Evolutionary conservation across 106 monocot species (phyloP), one percentile per base, ranked within the genome.

Genomic region (Dendrobium officinale): DNA sequence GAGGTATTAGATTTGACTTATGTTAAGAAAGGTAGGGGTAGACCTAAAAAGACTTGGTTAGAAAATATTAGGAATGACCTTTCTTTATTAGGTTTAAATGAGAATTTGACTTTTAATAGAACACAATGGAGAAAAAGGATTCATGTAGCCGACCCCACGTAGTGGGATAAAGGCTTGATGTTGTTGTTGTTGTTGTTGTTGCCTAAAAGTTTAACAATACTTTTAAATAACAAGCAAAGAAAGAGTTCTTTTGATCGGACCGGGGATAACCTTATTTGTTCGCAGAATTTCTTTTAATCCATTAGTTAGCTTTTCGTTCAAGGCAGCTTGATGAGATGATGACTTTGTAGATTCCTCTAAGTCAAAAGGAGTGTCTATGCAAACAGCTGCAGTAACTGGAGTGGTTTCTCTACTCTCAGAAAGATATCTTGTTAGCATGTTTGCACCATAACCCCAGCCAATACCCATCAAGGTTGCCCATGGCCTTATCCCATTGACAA

Each of bases 381-480:
- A 99, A 73, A 93, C 88, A 61, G 91, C 91, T 85, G 98, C 92
- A 42, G 93, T 93, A 75, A 99, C 82, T 82, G 89, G 91, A 68
- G 95, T 91, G 75, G 86, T 80, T 55, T 91, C 98, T 59, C 92
- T 93, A 45, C 82, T 84, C 83, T 99, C 98, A 73, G 88, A 82
- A 56, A 99, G 88, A 83, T 99, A 93, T 79, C 95, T 95, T 41
- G 95, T 99, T 75, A 99, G 86, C 92, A 99, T 99, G 81, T 90
- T 99, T 86, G 98, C 92, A 72, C 98, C 98, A 81, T 91, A 99
- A 70, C 98, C 98, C 82, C 86, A 89, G 40, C 89, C 92, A 80
- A 95, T 78, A 74, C 86, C 76, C 91, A 90, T 91, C 29, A 99
- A 81, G 66, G 92, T 90, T 75, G 91, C 85, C 98, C 92, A 90